Conservation (phyloP, 768 basidiomycete species). For the Pleurotus tuoliensis region DNA sequence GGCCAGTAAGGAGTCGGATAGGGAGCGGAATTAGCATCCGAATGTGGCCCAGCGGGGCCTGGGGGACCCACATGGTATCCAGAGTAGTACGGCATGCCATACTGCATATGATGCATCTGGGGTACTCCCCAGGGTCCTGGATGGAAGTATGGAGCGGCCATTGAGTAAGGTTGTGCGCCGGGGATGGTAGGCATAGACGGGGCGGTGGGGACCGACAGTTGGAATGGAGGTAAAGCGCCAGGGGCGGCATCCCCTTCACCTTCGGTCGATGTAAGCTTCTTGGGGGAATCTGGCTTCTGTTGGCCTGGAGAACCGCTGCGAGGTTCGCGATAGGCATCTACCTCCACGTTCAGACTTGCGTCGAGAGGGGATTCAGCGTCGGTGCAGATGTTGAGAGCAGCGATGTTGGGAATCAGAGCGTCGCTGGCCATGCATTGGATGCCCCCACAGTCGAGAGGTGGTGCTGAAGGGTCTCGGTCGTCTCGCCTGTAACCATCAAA, state of each 20-base stretch:
- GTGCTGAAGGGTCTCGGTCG: not conserved
- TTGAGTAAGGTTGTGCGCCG: not conserved
- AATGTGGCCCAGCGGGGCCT: not conserved
- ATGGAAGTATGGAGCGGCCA: not conserved
- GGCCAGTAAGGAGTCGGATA: not conserved
- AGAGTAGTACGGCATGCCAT: not conserved
- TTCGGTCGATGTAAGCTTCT: no score
- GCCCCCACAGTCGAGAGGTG: not conserved
- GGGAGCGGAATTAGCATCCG: not conserved
- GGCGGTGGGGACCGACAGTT: not conserved
- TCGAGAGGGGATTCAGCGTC: not conserved
- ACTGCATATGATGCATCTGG: not conserved
- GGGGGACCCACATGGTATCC: not conserved
- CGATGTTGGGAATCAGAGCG: not conserved
- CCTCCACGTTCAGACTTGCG: not conserved
- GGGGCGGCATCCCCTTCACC: not conserved
- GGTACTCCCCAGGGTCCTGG: not conserved
- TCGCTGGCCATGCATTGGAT: not conserved
- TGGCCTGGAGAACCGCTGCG: no score
- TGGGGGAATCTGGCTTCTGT: no score
- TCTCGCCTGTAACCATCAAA: not conserved
- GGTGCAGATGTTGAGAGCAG: not conserved
- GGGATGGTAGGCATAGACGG: not conserved
- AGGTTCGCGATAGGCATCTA: not conserved
- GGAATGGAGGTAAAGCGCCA: not conserved